phyloP scores from a whole-genome alignment of 495 filamentous ascomycete genomes.

The Daldinia grandis region DNA sequence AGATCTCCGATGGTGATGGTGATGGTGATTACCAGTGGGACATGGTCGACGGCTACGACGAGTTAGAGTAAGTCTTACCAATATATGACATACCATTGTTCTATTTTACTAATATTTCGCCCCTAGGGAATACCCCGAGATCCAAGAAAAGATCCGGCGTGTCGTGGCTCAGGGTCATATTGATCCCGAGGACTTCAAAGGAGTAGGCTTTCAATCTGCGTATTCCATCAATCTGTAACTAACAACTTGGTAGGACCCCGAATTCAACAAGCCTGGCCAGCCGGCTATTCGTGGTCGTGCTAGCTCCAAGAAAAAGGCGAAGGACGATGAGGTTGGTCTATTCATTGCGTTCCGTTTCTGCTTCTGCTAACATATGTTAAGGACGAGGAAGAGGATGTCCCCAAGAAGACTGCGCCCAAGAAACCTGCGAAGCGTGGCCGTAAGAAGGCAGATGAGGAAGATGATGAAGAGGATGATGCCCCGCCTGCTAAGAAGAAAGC shows the following conservation, averaged over 20 bases:
- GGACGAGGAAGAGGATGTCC: conserved; percentile 31
- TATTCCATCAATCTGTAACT: conserved; percentile 19
- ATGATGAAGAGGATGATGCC: conserved; percentile 43
- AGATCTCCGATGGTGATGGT: conserved; percentile 37
- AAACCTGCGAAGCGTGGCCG: conserved; percentile 51
- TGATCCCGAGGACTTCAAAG: conserved; percentile 78
- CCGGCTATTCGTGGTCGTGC: conserved; percentile 64
- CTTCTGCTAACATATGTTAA: conserved; percentile 21
- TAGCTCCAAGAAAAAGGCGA: conserved; percentile 52
- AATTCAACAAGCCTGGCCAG: conserved; percentile 72
- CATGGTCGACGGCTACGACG: conserved; percentile 75
- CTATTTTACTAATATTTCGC: conserved; percentile 3
- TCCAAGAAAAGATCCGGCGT: conserved; percentile 67
- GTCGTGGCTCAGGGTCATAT: conserved; percentile 76
- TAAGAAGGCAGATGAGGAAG: conserved; percentile 48
- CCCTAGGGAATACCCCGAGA: conserved; percentile 51
- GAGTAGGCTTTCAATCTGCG: conserved; percentile 60
- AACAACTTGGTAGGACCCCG: conserved; percentile 63
- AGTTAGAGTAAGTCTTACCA: conserved; percentile 58
- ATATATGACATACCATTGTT: neutral
- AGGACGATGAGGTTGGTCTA: conserved; percentile 43
- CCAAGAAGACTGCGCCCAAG: conserved; percentile 45
- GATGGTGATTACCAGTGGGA: conserved; percentile 53
- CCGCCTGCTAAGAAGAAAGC: conserved; percentile 36
- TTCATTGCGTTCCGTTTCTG: neutral